Conservation (phyloP, 2,329 filamentous ascomycete species). For the Talaromyces verruculosus region DNA sequence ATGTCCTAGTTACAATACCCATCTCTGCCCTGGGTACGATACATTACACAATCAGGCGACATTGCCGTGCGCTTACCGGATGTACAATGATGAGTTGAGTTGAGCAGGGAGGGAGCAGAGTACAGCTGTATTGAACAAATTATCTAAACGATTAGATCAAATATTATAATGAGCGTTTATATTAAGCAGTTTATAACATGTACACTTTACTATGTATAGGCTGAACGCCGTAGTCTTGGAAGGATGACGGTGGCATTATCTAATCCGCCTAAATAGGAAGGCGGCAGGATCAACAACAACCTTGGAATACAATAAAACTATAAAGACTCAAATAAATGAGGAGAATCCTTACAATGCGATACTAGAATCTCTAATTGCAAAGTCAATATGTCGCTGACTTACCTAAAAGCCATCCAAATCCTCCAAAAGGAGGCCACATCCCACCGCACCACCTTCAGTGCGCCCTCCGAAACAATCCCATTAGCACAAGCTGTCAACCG, state of each 20-base stretch:
- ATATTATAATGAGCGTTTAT: constrained; percentile 7
- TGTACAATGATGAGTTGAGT: constrained; percentile 60
- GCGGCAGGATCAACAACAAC: neutral
- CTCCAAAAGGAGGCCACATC: constrained; percentile 3
- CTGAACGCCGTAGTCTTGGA: neutral
- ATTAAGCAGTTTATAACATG: too few species aligned
- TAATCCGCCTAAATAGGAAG: neutral
- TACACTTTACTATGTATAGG: too few species aligned
- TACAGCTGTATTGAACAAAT: constrained; percentile 1
- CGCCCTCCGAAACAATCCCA: constrained; percentile 2
- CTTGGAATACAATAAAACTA: neutral
- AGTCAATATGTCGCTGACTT: neutral
- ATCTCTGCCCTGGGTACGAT: constrained; percentile 94
- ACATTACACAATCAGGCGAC: constrained; percentile 97
- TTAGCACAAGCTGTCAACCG: neutral
- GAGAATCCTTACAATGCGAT: neutral
- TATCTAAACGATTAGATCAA: neutral
- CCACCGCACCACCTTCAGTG: neutral
- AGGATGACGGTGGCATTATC: neutral
- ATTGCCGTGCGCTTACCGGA: constrained; percentile 95
- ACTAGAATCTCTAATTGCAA: neutral
- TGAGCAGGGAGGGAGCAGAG: neutral
- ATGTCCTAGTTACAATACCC: constrained; percentile 83
- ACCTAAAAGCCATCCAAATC: constrained; percentile 1
- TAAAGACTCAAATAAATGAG: neutral